phyloP scores from a whole-genome alignment of 129 eudicot genomes.

The Smallanthus sonchifolius region DNA sequence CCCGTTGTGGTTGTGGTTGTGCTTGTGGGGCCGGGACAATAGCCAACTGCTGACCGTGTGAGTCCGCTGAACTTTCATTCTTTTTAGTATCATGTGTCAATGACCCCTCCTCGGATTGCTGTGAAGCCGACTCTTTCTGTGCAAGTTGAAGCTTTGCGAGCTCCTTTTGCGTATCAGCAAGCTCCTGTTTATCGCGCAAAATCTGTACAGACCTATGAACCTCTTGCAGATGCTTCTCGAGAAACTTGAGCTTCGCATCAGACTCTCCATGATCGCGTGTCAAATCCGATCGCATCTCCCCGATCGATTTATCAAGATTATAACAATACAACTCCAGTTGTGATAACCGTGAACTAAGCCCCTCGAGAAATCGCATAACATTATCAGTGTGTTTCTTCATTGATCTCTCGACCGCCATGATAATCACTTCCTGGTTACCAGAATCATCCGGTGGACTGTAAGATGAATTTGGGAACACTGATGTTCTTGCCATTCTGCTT shows the following conservation, averaged over 20 bases:
- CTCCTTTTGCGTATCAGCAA: conserved; percentile 91
- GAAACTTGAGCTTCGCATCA: conserved; percentile 68
- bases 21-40: conserved; percentile 62
- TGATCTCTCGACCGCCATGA: conserved; percentile 65
- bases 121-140: conserved; percentile 60
- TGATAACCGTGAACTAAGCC: conserved; percentile 85
- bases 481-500: conserved; percentile 77
- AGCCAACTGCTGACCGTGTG: conserved; percentile 64
- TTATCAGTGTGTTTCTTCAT: conserved; percentile 86
- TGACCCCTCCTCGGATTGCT: conserved; percentile 48
- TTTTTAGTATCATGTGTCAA: conserved; percentile 42
- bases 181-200: conserved; percentile 88
- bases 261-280: conserved; percentile 73
- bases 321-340: conserved; percentile 90
- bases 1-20: conserved; percentile 33
- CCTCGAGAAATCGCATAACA: conserved; percentile 90
- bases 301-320: conserved; percentile 86
- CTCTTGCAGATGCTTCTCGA: conserved; percentile 91
- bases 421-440: conserved; percentile 55
- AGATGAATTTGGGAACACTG: conserved; percentile 55
- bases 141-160: conserved; percentile 86
- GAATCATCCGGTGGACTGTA: conserved; percentile 92
- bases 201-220: conserved; percentile 95
- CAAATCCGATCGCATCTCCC: conserved; percentile 87
- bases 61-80: conserved; percentile 42